phyloP scores from a whole-genome alignment of 257 asterid species.

The Oldenlandia corymbosa region DNA sequence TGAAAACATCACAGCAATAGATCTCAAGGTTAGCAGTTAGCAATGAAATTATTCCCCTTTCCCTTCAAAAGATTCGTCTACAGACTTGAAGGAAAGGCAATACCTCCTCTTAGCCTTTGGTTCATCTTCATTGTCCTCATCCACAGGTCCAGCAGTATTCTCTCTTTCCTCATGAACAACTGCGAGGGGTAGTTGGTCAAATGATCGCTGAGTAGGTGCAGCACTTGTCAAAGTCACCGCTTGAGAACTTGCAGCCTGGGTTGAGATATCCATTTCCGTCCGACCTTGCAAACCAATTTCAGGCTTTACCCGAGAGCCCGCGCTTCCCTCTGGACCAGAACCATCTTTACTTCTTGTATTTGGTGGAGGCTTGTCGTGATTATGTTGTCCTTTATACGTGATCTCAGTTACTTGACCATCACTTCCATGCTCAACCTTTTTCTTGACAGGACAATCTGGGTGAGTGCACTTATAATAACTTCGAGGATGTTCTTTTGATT shows the following conservation, averaged over 20 bases:
- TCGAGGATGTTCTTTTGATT: conserved; percentile 83
- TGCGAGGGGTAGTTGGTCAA: conserved; percentile 24
- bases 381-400: conserved; percentile 81
- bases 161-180: conserved; percentile 33
- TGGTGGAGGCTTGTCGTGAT: conserved; percentile 60
- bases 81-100: not conserved
- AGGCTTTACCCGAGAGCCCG: conserved; percentile 21
- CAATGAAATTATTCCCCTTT: not conserved
- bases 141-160: conserved; percentile 32
- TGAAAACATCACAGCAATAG: conserved; percentile 19
- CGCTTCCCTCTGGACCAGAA: conserved; percentile 23
- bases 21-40: not conserved
- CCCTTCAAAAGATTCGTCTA: not conserved
- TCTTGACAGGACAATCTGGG: conserved; percentile 64
- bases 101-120: conserved; percentile 75
- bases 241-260: conserved; percentile 23
- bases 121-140: conserved; percentile 53
- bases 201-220: conserved; percentile 19
- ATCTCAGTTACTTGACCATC: conserved; percentile 77
- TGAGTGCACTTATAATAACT: conserved; percentile 87
- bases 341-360: conserved; percentile 45
- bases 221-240: conserved; percentile 21
- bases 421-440: conserved; percentile 70
- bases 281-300: conserved; percentile 21
- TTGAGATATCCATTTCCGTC: conserved; percentile 23